phyloP scores from a whole-genome alignment of 176 grass and related monocot species.

The Chloris gayana region DNA sequence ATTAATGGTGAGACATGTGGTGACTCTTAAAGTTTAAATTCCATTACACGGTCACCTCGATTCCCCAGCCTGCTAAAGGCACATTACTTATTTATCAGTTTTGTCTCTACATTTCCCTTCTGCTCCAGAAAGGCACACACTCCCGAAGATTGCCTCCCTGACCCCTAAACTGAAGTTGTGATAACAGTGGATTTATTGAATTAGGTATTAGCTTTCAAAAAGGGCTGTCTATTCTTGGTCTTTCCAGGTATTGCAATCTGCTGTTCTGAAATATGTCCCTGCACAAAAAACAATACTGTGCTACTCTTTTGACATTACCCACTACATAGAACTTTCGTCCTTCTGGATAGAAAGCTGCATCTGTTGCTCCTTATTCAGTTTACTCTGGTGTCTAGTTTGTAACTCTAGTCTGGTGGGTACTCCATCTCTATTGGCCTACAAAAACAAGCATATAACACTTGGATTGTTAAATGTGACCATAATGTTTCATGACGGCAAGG shows the following conservation, averaged over 20 bases:
- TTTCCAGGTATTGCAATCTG: not conserved
- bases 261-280: not conserved
- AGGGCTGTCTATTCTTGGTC: not conserved
- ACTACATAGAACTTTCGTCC: not conserved
- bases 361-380: not conserved
- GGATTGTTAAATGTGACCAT: not conserved
- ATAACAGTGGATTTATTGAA: not conserved
- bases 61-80: not conserved
- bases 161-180: not conserved
- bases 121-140: not conserved
- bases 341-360: not conserved
- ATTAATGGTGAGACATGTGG: conserved; percentile 1
- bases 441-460: not conserved
- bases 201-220: conserved; percentile 10
- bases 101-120: not conserved
- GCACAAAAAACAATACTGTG: not conserved
- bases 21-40: not conserved
- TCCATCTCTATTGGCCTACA: conserved; percentile 20
- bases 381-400: not conserved
- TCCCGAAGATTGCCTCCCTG: not conserved
- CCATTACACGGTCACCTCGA: not conserved
- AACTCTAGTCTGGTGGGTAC: not conserved
- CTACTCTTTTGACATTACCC: not conserved
- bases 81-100: not conserved
- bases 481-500: conserved; percentile 10